These are phyloP conservation scores for Zopfochytrium polystomum DNA, from an alignment of 371 early-diverging fungal genomes.

Conservation along the genomic window DNA sequence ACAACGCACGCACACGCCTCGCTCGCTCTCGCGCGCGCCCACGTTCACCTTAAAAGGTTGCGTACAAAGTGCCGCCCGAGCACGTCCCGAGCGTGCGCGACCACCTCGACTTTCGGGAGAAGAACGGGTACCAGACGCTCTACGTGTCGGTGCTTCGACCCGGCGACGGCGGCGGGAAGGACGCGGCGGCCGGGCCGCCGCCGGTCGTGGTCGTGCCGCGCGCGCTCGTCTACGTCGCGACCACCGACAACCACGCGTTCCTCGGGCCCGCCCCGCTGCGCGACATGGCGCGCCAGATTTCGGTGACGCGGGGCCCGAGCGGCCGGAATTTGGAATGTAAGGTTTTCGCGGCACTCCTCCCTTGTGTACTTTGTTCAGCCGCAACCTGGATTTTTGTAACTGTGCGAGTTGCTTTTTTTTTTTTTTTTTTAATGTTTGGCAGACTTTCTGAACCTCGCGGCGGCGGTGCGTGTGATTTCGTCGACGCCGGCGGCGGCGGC, in stretches of 20 bases:
- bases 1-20: not conserved
- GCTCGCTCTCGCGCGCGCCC: no score
- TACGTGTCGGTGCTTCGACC: constrained; percentile 45
- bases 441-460: constrained; percentile 10
- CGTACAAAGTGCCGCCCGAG: constrained; percentile 70
- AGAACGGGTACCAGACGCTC: constrained; percentile 45
- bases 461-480: constrained; percentile 5
- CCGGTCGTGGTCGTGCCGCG: not conserved
- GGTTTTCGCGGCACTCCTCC: no score
- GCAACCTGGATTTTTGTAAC: no score
- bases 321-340: constrained; percentile 41
- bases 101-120: constrained; percentile 87
- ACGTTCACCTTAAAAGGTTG: no score
- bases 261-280: constrained; percentile 70
- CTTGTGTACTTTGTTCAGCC: no score
- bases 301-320: constrained; percentile 56
- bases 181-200: constrained; percentile 29
- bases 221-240: constrained; percentile 68
- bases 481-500: no score
- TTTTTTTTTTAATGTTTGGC: not conserved
- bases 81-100: constrained; percentile 62
- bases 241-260: constrained; percentile 75
- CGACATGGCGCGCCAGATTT: constrained; percentile 72
- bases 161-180: constrained; percentile 33
- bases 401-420: constrained; percentile 1